Percentiles rank a stretch among this genome's conserved stretches.
Conservation (phyloP, 768 basidiomycete genomes). For the Boletus edulis region DNA sequence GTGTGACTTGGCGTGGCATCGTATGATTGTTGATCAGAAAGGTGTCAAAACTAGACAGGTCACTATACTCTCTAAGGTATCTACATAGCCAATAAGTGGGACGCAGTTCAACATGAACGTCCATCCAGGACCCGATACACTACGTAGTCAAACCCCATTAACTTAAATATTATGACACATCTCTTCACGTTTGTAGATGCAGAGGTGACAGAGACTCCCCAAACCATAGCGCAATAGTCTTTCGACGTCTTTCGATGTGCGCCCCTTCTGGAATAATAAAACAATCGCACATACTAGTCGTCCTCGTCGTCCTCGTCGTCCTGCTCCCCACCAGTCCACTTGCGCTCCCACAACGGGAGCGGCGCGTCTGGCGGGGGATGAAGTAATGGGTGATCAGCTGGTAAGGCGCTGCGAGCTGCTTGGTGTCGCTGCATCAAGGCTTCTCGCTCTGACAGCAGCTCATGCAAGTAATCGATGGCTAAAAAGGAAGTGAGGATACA, state of each 20-base stretch:
- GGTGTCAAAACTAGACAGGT: no score
- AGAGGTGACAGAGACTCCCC: not conserved
- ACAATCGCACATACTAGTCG: conserved; percentile 23
- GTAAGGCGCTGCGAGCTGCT: conserved; percentile 54
- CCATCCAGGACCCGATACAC: conserved; percentile 5
- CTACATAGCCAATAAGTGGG: conserved; percentile 9
- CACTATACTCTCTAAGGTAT: conserved; percentile 16
- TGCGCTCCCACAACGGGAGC: conserved; percentile 71
- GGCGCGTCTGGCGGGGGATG: conserved; percentile 22
- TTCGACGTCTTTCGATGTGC: not conserved
- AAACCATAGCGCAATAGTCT: not conserved
- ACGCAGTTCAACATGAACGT: not conserved
- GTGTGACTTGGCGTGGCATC: not conserved
- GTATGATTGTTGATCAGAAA: no score
- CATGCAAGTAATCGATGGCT: conserved; percentile 87
- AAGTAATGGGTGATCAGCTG: conserved; percentile 59
- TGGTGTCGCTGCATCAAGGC: conserved; percentile 57
- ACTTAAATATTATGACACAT: conserved; percentile 26
- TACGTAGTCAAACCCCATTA: conserved; percentile 17
- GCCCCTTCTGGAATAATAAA: not conserved
- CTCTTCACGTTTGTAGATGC: conserved; percentile 3
- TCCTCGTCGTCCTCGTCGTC: conserved; percentile 49
- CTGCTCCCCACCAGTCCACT: conserved; percentile 77
- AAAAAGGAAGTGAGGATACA: conserved; percentile 2
- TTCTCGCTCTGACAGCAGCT: conserved; percentile 59